phyloP scores from a whole-genome alignment of 2,329 filamentous ascomycete species.

The Penicillium sp. region DNA sequence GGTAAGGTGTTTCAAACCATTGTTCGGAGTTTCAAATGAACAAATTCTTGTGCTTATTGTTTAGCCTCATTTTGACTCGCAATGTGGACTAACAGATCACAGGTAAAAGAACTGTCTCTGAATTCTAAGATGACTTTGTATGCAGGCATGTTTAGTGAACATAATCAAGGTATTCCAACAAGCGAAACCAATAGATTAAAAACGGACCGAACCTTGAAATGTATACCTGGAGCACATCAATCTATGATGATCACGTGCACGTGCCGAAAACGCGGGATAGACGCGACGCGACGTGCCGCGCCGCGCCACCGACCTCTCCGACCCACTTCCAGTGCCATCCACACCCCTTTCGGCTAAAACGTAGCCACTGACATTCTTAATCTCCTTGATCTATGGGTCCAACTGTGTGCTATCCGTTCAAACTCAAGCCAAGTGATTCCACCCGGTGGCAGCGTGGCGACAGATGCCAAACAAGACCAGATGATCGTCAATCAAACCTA shows the following conservation, averaged over 20 bases:
- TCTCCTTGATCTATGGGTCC: background rate
- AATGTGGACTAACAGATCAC: too few relatives aligned
- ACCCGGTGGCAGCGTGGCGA: background rate
- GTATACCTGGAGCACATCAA: background rate
- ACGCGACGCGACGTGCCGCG: background rate
- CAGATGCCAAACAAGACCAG: background rate
- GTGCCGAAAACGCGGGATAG: background rate
- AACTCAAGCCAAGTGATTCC: background rate
- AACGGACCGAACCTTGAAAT: background rate
- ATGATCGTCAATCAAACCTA: background rate
- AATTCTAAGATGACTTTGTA: background rate
- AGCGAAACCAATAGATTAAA: background rate
- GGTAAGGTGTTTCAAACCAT: background rate
- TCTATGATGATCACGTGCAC: background rate
- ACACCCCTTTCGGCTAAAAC: background rate
- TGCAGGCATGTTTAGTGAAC: background rate
- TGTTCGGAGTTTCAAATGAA: background rate
- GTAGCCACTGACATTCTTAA: background rate
- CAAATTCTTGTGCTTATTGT: background rate
- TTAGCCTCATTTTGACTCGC: background rate
- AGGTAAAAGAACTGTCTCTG: background rate
- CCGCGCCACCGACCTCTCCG: background rate
- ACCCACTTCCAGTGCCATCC: background rate
- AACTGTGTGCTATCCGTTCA: background rate
- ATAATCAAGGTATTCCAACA: too few relatives aligned